A percentile compares a stretch with the other conserved stretches of the same genome.
These are phyloP conservation scores for Fragilaria radians DNA, from an alignment of 108 stramenopile species.

Conservation along the genomic window DNA sequence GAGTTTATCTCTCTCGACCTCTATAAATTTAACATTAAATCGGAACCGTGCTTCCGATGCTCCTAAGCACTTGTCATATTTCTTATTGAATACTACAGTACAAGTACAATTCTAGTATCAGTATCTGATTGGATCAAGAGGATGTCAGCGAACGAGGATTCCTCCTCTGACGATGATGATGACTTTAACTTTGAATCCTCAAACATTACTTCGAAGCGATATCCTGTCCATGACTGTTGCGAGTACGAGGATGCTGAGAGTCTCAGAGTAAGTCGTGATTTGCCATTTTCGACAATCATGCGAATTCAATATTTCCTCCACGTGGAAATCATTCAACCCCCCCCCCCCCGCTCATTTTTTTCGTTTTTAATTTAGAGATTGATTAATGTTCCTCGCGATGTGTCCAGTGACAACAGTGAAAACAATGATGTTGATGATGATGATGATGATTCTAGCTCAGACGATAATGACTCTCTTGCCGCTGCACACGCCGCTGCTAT, in stretches of 20 bases:
- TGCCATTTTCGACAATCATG: too few species aligned
- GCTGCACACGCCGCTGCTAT: conserved; percentile 72
- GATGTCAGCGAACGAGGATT: conserved; percentile 3
- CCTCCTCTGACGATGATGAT: conserved; percentile 45
- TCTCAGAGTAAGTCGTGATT: conserved; percentile 41
- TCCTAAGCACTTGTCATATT: too few species aligned
- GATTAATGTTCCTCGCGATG: conserved; percentile 33
- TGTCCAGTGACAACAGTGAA: conserved; percentile 18
- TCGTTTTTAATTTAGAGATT: conserved; percentile 8
- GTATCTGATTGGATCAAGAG: background rate
- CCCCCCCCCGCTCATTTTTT: background rate
- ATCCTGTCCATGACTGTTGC: conserved; percentile 81
- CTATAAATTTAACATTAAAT: too few species aligned
- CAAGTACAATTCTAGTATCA: background rate
- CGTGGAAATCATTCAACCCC: background rate
- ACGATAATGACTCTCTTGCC: conserved; percentile 58
- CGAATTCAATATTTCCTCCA: too few species aligned
- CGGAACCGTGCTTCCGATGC: background rate
- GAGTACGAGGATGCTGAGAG: conserved; percentile 72
- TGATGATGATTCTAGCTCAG: conserved; percentile 34
- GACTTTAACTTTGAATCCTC: conserved; percentile 42
- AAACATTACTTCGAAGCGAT: conserved; percentile 40
- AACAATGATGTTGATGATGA: conserved; percentile 18
- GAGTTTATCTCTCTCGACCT: too few species aligned
- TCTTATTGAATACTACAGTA: too few species aligned